Evolutionary conservation across 257 asterid genomes (phyloP).

Genomic region (Asclepias syriaca): DNA sequence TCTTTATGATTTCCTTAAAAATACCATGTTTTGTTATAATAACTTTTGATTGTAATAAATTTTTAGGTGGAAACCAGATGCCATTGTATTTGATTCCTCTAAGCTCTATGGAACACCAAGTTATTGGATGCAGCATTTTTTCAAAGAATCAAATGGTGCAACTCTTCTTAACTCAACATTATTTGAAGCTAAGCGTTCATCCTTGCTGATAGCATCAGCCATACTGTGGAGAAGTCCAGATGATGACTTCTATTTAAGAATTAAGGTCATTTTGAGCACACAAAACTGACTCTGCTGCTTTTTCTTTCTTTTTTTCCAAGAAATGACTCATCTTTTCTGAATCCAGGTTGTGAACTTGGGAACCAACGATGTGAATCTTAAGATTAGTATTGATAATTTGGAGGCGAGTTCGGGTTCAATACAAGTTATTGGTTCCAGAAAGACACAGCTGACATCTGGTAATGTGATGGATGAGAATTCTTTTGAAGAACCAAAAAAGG

Average conservation of each 20-base stretch:
- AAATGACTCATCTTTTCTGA: background rate
- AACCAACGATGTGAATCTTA: conserved; percentile 35
- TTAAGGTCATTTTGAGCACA: conserved; percentile 43
- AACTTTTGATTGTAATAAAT: background rate
- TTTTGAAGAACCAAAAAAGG: conserved; percentile 65
- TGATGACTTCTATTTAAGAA: conserved; percentile 24
- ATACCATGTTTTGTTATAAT: background rate
- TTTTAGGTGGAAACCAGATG: conserved; percentile 80
- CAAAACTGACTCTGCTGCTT: background rate
- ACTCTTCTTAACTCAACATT: conserved; percentile 49
- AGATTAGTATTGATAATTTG: conserved; percentile 41
- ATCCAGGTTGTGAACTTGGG: conserved; percentile 68
- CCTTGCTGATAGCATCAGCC: conserved; percentile 64
- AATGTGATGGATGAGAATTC: conserved; percentile 73
- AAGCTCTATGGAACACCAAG: conserved; percentile 81
- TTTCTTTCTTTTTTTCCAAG: too few relatives aligned
- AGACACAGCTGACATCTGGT: conserved; percentile 50
- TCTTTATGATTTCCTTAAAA: too few relatives aligned
- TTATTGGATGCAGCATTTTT: conserved; percentile 91
- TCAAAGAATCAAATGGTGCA: conserved; percentile 83
- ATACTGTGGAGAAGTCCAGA: conserved; percentile 53
- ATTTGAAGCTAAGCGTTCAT: conserved; percentile 38
- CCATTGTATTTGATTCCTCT: conserved; percentile 78
- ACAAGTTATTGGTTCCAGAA: conserved; percentile 43
- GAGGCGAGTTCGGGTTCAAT: conserved; percentile 29